Evolutionary conservation across 1,284 basidiomycete genomes (phyloP).

Genomic region (Moesziomyces sp.): DNA sequence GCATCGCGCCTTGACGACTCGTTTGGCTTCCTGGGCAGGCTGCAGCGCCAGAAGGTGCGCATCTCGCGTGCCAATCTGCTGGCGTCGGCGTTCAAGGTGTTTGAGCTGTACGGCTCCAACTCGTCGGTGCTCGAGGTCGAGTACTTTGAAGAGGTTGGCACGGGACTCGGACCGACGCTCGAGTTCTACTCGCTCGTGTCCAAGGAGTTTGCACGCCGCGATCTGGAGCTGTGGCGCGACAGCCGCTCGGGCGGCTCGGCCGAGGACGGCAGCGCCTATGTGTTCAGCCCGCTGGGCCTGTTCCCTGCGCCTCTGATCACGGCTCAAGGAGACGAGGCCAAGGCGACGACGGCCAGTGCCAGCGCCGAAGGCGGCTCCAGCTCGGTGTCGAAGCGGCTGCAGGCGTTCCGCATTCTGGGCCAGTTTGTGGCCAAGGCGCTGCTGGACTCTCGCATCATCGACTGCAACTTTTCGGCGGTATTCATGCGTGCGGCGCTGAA

Average conservation of each 20-base stretch:
- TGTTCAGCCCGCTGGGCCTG: constrained; percentile 78
- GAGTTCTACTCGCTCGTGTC: constrained; percentile 97
- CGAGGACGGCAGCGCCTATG: constrained; percentile 57
- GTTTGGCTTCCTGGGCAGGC: constrained; percentile 87
- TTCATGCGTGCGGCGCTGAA: constrained; percentile 90
- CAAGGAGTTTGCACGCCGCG: constrained; percentile 87
- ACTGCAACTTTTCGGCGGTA: constrained; percentile 89
- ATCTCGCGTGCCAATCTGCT: constrained; percentile 93
- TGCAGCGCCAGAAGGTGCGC: constrained; percentile 95
- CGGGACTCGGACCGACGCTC: constrained; percentile 95
- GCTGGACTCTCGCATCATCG: constrained; percentile 96
- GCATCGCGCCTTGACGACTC: constrained; percentile 76
- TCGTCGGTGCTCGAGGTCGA: constrained; percentile 95
- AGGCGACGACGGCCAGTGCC: not conserved
- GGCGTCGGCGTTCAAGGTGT: constrained; percentile 96
- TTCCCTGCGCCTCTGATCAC: constrained; percentile 79
- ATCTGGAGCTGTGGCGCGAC: constrained; percentile 88
- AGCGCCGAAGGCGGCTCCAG: not conserved
- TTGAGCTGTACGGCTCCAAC: constrained; percentile 90
- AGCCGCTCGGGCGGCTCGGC: constrained; percentile 73
- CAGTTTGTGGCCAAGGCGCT: constrained; percentile 98
- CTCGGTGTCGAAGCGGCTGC: constrained; percentile 69
- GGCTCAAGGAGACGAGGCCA: constrained; percentile 6
- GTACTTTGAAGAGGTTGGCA: constrained; percentile 99
- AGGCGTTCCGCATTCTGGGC: constrained; percentile 88